A percentile compares a stretch with the other conserved stretches of the same genome.
Conservation (phyloP, 2,329 filamentous ascomycete species). For the Simplicillium aogashimaense region DNA sequence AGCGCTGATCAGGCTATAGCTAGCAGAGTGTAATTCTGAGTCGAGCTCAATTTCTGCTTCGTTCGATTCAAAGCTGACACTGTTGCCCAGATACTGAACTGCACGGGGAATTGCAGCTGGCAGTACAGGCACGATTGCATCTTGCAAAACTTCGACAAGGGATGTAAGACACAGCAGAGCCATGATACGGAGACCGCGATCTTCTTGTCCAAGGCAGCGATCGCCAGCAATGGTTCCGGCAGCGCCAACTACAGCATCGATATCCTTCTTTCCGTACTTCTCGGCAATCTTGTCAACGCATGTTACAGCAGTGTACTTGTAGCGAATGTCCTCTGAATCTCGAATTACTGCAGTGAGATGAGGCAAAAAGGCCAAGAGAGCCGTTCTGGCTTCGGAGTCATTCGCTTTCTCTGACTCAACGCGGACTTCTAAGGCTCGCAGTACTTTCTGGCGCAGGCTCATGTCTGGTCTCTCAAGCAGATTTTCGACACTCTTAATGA, state of each 20-base stretch:
- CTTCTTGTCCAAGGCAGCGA: conserved; percentile 64
- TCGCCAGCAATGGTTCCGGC: conserved; percentile 68
- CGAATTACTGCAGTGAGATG: conserved; percentile 69
- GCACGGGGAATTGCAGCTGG: conserved; percentile 65
- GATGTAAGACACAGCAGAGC: conserved; percentile 85
- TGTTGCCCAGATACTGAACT: conserved; percentile 59
- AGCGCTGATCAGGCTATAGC: conserved; percentile 69
- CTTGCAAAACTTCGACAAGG: conserved; percentile 77
- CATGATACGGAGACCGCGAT: conserved; percentile 66
- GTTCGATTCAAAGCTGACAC: conserved; percentile 25
- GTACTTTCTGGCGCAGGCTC: conserved; percentile 67
- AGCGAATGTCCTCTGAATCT: conserved; percentile 59
- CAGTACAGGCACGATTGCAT: conserved; percentile 75
- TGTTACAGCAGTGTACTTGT: conserved; percentile 77
- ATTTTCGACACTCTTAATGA: conserved; percentile 78
- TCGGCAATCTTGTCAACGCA: conserved; percentile 91
- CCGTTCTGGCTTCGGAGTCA: conserved; percentile 56
- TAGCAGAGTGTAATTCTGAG: conserved; percentile 66
- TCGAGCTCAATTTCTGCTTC: conserved; percentile 36
- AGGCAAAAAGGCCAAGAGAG: conserved; percentile 69
- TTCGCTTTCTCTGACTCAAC: conserved; percentile 64
- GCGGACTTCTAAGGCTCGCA: conserved; percentile 70
- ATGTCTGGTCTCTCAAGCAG: conserved; percentile 69
- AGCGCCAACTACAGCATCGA: conserved; percentile 63
- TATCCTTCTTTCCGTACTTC: conserved; percentile 89